Evolutionary conservation across 352 stramenopile genomes (phyloP), one percentile per base, ranked within the genome.

Genomic region (Blastocystis sp.): DNA sequence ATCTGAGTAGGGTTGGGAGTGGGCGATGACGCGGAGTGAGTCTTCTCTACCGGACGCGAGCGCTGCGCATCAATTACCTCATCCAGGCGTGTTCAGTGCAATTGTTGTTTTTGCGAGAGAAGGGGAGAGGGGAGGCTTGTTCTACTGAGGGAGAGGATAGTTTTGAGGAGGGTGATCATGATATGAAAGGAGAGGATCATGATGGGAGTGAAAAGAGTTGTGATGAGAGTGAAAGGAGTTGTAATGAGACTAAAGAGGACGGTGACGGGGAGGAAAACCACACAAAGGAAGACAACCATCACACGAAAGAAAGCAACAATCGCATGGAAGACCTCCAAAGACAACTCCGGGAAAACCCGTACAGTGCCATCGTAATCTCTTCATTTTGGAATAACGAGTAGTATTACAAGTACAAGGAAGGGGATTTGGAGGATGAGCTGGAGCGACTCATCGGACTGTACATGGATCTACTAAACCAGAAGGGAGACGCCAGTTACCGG

Each of bases 61-160:
- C 74, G 2, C 21, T 67, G 0, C 74, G 61, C 16, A 26, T 85
- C 50, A 69, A n/a, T n/a, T 3, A 37, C n/a, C 41, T 70, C 29
- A 67, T 85, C 31, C 74, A 85, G n/a, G 74, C 74, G 21, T 85
- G 74, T 69, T 66, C 74, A 3, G n/a, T 67, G 21, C 74, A 85
- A 55, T 39, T 85, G 24, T 33, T 69, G 3, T 45, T 41, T 29
- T 16, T 33, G 33, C 33, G 26, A 41, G 50, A 35, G 2, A 66
- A 69, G 37, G 59, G 31, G 26, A 60, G 50, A 19, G 31, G 13
- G 6, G 33, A 60, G 21, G n/a, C n/a, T n/a, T n/a, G n/a, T n/a
- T n/a, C n/a, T n/a, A n/a, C n/a, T n/a, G n/a, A n/a, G n/a, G n/a
- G n/a, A n/a, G n/a, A n/a, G n/a, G n/a, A n/a, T n/a, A n/a, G n/a